Percentiles rank a stretch among this genome's conserved stretches.
phyloP scores from a whole-genome alignment of 345 rosid genomes.

The Eucalyptus rudis region DNA sequence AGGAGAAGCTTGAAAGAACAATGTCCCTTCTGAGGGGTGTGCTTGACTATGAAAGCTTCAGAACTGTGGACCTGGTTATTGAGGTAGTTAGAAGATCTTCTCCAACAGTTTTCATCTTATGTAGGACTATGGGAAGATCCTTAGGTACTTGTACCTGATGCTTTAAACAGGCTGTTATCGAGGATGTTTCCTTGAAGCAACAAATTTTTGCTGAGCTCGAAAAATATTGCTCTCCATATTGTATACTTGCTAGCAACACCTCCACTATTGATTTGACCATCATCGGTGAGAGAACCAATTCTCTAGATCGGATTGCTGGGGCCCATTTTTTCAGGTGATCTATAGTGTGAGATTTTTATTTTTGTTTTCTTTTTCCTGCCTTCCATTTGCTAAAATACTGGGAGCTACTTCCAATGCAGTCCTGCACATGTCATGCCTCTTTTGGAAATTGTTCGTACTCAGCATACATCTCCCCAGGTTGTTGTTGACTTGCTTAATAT shows the following conservation, averaged over 20 bases:
- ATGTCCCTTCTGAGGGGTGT: slow-evolving; percentile 63
- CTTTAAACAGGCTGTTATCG: slow-evolving; percentile 74
- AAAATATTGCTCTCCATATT: slow-evolving; percentile 71
- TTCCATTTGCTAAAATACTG: background rate
- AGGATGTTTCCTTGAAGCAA: slow-evolving; percentile 81
- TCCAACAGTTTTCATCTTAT: background rate
- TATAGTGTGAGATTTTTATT: background rate
- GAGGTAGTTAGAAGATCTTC: slow-evolving; percentile 44
- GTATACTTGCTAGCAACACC: slow-evolving; percentile 46
- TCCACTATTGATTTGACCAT: slow-evolving; percentile 34
- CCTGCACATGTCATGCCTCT: slow-evolving; percentile 10
- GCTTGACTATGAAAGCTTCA: slow-evolving; percentile 76
- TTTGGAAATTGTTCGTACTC: slow-evolving; percentile 11
- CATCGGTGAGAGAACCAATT: slow-evolving; percentile 22
- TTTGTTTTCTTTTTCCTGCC: background rate
- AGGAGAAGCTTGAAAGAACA: slow-evolving; percentile 68
- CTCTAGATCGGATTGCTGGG: slow-evolving; percentile 12
- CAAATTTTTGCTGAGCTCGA: slow-evolving; percentile 91
- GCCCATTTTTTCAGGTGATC: slow-evolving; percentile 12
- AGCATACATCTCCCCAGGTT: slow-evolving; percentile 7
- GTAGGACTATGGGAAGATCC: background rate
- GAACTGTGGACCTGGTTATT: slow-evolving; percentile 85
- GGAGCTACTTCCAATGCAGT: slow-evolving; percentile 1
- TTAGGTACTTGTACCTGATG: background rate
- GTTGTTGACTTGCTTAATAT: slow-evolving; percentile 4